Base-by-base conservation (phyloP, 495 filamentous ascomycete species). In the Neurospora tetraspora region DNA sequence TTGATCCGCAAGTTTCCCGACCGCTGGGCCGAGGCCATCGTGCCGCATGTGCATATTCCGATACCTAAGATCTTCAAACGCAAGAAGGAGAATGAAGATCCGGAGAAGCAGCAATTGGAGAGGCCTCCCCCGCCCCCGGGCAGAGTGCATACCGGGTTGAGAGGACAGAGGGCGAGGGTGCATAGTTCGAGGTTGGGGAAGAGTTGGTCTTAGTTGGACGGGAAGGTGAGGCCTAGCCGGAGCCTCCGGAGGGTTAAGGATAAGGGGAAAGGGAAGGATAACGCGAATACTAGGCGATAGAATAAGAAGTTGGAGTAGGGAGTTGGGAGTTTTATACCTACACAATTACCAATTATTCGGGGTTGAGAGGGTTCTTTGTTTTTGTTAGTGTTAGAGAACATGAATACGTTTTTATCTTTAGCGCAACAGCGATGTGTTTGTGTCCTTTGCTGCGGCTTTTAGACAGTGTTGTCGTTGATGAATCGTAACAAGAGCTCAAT, bases 1-100 rank as follows among this genome's bases (percentile, higher is more conserved):
- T 74, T 87, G 23, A 88, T 95, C 70, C 89, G 93, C 71, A 82
- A 85, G 20, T 86, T 82, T 20, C 81, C 79, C 12, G 93, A 97
- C 68, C 70, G 20, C 14, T 81, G 80, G 80, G 72, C 72, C 27
- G 72, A 18, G n/a, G 73, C 73, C 12, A 20, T 72, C 59, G 69
- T 72, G 31, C 78, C 78, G 4, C 43, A 73, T 45, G 43, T 76
- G 45, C 23, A 65, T 9, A 34, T 75, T 40, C 71, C 70, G 12
- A 45, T 73, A n/a, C 76, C 77, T 11, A 69, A 71, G 61, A 34
- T 59, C 38, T 38, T 76, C 14, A 72, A 73, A 74, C 53, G 65
- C 61, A 73, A 70, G 38, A n/a, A 70, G 14, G 36, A 69, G 14
- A 18, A 59, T 43, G 71, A 74, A 71, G 68, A 74, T 47, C 14